Base-by-base conservation (phyloP, 371 early-diverging fungal species). In the Mucor indicus region DNA sequence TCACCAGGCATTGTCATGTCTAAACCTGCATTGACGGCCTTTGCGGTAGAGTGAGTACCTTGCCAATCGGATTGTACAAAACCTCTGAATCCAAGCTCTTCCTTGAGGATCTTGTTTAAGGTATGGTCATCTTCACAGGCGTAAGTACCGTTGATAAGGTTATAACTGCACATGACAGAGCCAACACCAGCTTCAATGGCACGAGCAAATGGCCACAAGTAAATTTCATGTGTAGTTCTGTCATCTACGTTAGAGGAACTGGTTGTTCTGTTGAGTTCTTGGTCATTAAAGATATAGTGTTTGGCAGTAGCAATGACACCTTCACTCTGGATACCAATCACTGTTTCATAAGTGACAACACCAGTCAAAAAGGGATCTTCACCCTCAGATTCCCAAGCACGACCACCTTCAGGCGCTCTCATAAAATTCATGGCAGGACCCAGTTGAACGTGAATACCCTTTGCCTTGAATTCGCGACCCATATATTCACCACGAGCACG, bases 1-100 rank as follows among this genome's bases (percentile, higher is more conserved):
- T 69, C 69, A 53, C 60, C 66, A 38, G 84, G 81, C 84, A 84
- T 83, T 9, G 67, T 69, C 75, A 82, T 69, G 60, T 80, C 85
- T 37, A 77, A 51, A n/a, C 83, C 80, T 31, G 53, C 59, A 36
- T 72, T 67, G 1, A 64, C 81, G 19, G 72, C 44, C 9, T 44
- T 41, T 0, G 38, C 53, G 17, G 68, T 64, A 17, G 66, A 63
- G 12, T 40, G 32, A 16, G 65, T 65, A 16, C 59, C 72, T 7
- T 24, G 15, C 69, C 72, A 75, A 22, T 75, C 75, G 40, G 60
- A 56, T 50, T 60, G 57, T 6, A 72, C 62, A 33, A 66, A 70
- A 2, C 72, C 69, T 24, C 60, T 58, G 63, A 80, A 84, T 0
- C 66, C 70, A 29, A 84, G 62, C 43, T 75, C 69, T 0, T 52